Conservation (phyloP, 306 rosid species). For the Dryas octopetala region DNA sequence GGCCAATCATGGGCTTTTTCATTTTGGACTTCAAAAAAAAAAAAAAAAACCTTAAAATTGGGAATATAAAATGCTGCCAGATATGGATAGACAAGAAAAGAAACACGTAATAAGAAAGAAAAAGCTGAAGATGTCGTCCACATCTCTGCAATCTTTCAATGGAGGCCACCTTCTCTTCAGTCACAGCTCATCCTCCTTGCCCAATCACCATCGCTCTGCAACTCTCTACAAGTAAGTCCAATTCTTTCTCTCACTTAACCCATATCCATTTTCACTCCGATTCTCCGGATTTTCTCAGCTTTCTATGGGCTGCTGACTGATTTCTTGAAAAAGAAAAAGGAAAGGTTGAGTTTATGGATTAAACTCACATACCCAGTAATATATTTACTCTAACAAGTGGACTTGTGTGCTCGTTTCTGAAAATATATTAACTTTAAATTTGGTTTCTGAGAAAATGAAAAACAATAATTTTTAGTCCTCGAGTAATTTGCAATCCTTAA, state of each 20-base stretch:
- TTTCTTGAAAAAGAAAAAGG: not conserved
- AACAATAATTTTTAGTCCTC: not conserved
- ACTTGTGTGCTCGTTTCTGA: not conserved
- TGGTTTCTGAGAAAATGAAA: not conserved
- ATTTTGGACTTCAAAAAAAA: too few species aligned
- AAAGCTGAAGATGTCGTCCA: conserved; percentile 45
- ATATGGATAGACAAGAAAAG: conserved; percentile 6
- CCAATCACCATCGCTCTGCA: conserved; percentile 26
- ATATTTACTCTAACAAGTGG: not conserved
- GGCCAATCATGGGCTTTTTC: too few species aligned
- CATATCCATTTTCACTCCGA: not conserved
- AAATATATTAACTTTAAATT: not conserved
- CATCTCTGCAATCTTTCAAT: conserved; percentile 40
- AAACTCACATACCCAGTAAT: conserved; percentile 2
- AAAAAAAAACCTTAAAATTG: not conserved
- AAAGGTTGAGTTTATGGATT: not conserved
- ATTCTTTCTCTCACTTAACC: not conserved
- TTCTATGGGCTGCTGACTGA: not conserved
- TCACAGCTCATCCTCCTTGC: conserved; percentile 25
- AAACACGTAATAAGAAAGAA: not conserved
- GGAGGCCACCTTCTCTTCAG: conserved; percentile 26
- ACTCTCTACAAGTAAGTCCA: conserved; percentile 29
- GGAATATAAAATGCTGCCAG: not conserved
- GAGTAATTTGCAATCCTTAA: not conserved
- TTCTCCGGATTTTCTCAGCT: not conserved